Conservation (phyloP, 495 filamentous ascomycete species). For the Cercophora samala region DNA sequence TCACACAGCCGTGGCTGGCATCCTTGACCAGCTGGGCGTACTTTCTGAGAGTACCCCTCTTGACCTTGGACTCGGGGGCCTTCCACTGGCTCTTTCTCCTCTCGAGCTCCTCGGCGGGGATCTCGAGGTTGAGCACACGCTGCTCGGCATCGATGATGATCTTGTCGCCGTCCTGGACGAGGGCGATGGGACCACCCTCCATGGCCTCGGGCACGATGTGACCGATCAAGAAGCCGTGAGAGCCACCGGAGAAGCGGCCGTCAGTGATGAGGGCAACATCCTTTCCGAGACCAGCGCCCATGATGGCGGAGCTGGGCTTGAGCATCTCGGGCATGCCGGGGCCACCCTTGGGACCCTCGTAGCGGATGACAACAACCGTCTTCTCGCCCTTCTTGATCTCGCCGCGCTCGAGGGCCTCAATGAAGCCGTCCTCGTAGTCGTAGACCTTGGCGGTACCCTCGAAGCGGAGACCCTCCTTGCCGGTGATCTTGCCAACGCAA, state of each 20-base stretch:
- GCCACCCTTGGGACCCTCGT: slow-evolving; percentile 81
- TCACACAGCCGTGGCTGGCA: slow-evolving; percentile 78
- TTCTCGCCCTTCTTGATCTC: slow-evolving; percentile 96
- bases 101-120: slow-evolving; percentile 61
- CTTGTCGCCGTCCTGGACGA: slow-evolving; percentile 65
- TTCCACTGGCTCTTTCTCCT: slow-evolving; percentile 59
- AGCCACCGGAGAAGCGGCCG: slow-evolving; percentile 72
- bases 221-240: slow-evolving; percentile 76
- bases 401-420: slow-evolving; percentile 69
- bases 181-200: slow-evolving; percentile 65
- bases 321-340: slow-evolving; percentile 88
- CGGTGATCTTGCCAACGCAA: slow-evolving; percentile 95
- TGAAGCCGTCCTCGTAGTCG: slow-evolving; percentile 79
- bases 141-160: slow-evolving; percentile 71
- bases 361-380: slow-evolving; percentile 94
- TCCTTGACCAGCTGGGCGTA: slow-evolving; percentile 68
- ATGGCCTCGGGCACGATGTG: slow-evolving; percentile 71
- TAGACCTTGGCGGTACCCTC: slow-evolving; percentile 84
- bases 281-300: slow-evolving; percentile 79
- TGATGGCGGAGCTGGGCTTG: slow-evolving; percentile 77
- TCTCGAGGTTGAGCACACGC: slow-evolving; percentile 57
- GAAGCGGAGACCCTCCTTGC: slow-evolving; percentile 91
- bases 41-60: slow-evolving; percentile 72
- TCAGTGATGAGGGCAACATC: slow-evolving; percentile 80
- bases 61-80: slow-evolving; percentile 63